Percentiles rank a stretch among this genome's conserved stretches.
These are phyloP conservation scores for Lasiodiplodia citricola DNA, from an alignment of 2,329 filamentous ascomycete genomes.

Conservation along the genomic window DNA sequence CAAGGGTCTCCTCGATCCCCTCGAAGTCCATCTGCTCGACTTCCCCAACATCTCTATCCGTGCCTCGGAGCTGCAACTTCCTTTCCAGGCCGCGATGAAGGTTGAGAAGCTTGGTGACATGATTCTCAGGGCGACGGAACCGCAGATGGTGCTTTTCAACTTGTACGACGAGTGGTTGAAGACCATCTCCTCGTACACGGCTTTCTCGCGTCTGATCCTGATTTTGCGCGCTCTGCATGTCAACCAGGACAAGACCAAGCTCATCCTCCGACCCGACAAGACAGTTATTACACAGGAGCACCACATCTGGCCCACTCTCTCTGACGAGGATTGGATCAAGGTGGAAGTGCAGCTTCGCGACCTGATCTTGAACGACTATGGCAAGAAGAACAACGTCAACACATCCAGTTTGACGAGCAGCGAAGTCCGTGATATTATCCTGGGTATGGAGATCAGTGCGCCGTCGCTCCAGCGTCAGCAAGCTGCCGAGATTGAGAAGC, in stretches of 20 bases:
- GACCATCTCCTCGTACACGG: constrained; percentile 97
- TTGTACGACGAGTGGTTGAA: constrained; percentile 99
- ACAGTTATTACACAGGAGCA: constrained; percentile 98
- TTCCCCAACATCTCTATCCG: constrained; percentile 99
- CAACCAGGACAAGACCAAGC: constrained; percentile 97
- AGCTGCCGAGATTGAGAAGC: constrained; percentile 98
- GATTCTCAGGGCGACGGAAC: constrained; percentile 96
- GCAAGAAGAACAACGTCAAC: constrained; percentile 99
- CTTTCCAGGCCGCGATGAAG: constrained; percentile 99
- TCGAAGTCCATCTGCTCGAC: constrained; percentile 95
- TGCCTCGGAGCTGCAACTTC: constrained; percentile 93
- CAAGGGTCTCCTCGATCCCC: constrained; percentile 94
- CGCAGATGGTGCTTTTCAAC: constrained; percentile 99
- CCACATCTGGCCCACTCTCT: constrained; percentile 95
- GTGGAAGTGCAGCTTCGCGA: constrained; percentile 97
- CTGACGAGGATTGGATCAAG: constrained; percentile 98
- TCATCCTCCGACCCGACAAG: constrained; percentile 94
- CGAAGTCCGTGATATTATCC: constrained; percentile 96
- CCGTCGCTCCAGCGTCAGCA: constrained; percentile 98
- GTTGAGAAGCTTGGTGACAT: constrained; percentile 99
- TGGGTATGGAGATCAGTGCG: constrained; percentile 99
- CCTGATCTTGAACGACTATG: constrained; percentile 96
- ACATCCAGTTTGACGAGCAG: constrained; percentile 94
- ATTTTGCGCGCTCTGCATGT: constrained; percentile 95
- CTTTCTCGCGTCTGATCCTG: constrained; percentile 91